These are phyloP conservation scores for Penicillium expansum DNA, from an alignment of 2,329 filamentous ascomycete genomes.

Conservation along the genomic window DNA sequence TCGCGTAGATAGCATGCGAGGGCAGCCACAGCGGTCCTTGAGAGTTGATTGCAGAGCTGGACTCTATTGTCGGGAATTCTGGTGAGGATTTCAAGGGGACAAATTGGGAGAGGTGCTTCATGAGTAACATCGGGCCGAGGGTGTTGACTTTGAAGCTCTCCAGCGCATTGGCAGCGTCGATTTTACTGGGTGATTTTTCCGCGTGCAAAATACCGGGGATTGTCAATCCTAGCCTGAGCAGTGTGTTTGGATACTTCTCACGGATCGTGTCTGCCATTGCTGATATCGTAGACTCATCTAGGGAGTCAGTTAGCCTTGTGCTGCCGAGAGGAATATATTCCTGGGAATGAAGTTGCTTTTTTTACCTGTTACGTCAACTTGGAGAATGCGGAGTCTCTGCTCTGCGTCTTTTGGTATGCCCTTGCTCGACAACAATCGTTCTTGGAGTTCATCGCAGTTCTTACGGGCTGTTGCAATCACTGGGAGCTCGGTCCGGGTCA, in stretches of 20 bases:
- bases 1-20: slow-evolving; percentile 62
- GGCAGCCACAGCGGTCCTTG: slow-evolving; percentile 42
- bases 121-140: slow-evolving; percentile 69
- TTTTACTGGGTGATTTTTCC: slow-evolving; percentile 67
- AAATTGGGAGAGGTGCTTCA: slow-evolving; percentile 71
- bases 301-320: neutral
- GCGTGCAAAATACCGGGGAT: slow-evolving; percentile 70
- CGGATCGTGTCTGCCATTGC: slow-evolving; percentile 55
- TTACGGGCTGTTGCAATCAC: slow-evolving; percentile 61
- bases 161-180: slow-evolving; percentile 61
- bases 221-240: slow-evolving; percentile 67
- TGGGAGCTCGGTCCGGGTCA: slow-evolving; percentile 56
- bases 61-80: slow-evolving; percentile 27
- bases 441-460: slow-evolving; percentile 50
- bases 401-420: slow-evolving; percentile 40
- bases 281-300: slow-evolving; percentile 63
- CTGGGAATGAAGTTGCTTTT: neutral
- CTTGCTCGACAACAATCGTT: slow-evolving; percentile 52
- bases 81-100: slow-evolving; percentile 59
- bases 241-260: slow-evolving; percentile 52
- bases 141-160: slow-evolving; percentile 71
- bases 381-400: slow-evolving; percentile 51
- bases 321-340: neutral
- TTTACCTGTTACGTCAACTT: slow-evolving; percentile 58
- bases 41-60: slow-evolving; percentile 4